phyloP scores from a whole-genome alignment of 345 rosid species.

The Citrus australasica region DNA sequence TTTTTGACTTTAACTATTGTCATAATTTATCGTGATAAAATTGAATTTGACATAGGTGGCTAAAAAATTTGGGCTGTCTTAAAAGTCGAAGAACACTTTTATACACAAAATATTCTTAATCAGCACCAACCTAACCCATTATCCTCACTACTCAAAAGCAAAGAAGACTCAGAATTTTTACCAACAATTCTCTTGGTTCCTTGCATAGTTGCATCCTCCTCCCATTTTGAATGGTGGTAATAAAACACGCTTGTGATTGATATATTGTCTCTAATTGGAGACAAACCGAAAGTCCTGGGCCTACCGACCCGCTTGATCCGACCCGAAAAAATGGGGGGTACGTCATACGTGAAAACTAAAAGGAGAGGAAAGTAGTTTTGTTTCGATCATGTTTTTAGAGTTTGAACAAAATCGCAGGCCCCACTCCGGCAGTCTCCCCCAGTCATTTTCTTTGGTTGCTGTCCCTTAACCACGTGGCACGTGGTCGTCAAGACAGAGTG shows the following conservation, averaged over 20 bases:
- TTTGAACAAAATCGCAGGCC: slow-evolving; percentile 6
- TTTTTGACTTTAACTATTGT: not conserved
- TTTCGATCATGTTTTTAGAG: slow-evolving; percentile 11
- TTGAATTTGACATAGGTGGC: not conserved
- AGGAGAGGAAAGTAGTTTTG: not conserved
- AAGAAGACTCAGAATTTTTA: not conserved
- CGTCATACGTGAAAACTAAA: too few relatives aligned
- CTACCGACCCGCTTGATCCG: not conserved
- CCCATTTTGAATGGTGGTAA: not conserved
- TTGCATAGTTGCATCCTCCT: not conserved
- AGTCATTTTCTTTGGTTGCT: not conserved
- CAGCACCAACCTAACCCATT: slow-evolving; percentile 13
- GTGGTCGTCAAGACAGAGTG: slow-evolving; percentile 12
- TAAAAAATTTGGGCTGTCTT: not conserved
- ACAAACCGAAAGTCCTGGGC: not conserved
- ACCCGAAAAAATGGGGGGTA: not conserved
- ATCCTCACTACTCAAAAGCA: not conserved
- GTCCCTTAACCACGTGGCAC: slow-evolving; percentile 35
- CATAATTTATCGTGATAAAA: not conserved
- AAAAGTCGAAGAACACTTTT: not conserved
- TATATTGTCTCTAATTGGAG: not conserved
- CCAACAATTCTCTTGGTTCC: not conserved
- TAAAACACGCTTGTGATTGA: not conserved
- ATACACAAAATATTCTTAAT: not conserved
- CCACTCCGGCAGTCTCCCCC: not conserved